A percentile compares a stretch with the other conserved stretches of the same genome.
Conservation (phyloP, 192 early-diverging fungal species). For the Kickxella alabastrina region DNA sequence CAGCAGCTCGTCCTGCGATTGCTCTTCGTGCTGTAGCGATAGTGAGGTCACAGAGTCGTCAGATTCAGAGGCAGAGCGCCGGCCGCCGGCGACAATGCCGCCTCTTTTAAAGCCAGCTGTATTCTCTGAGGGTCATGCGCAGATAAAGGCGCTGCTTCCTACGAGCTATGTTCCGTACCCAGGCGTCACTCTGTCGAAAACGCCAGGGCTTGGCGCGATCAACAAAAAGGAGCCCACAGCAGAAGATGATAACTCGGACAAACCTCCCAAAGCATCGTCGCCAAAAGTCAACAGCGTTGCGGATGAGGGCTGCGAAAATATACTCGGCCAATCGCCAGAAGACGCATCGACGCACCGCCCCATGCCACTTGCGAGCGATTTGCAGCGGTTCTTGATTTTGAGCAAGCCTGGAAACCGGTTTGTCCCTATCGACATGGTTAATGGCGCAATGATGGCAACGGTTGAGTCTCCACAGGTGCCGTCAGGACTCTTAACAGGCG, state of each 20-base stretch:
- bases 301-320: no score
- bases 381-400: conserved; percentile 39
- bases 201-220: conserved; percentile 26
- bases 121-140: no score
- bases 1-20: conserved; percentile 41
- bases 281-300: no score
- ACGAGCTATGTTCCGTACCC: neutral
- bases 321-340: no score
- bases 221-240: neutral
- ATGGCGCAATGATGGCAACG: conserved; percentile 33
- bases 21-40: conserved; percentile 26
- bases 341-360: neutral
- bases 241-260: neutral
- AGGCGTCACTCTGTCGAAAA: neutral
- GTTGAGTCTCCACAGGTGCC: conserved; percentile 34
- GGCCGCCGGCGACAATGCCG: no score
- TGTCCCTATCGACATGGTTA: conserved; percentile 48
- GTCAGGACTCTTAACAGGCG: conserved; percentile 18
- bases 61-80: neutral
- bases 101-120: neutral
- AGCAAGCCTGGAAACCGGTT: conserved; percentile 54
- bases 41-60: conserved; percentile 6
- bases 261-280: no score
- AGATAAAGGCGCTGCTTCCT: no score
- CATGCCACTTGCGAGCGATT: neutral